Conservation (phyloP, 1,139 yeast species). For the Yamadazyma songkhlaensis region DNA sequence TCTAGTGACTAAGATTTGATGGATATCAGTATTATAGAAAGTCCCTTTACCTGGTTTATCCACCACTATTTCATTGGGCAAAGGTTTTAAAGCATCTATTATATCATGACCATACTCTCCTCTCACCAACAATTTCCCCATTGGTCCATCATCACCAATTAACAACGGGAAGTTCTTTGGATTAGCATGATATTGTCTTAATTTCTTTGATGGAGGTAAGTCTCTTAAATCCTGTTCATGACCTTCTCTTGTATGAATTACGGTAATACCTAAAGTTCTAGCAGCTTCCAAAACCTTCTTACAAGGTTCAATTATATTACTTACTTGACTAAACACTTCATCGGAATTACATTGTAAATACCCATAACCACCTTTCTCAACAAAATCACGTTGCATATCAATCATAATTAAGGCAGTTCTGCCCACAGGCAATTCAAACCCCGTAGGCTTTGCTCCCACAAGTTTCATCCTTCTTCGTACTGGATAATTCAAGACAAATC, state of each 20-base stretch:
- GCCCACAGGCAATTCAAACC: constrained; percentile 9
- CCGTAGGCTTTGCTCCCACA: constrained; percentile 6
- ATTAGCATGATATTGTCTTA: constrained; percentile 10
- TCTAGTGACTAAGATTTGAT: constrained; percentile 13
- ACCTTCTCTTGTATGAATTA: constrained; percentile 15
- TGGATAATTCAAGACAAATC: neutral
- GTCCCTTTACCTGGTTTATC: constrained; percentile 16
- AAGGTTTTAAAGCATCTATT: constrained; percentile 10
- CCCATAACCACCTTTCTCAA: constrained; percentile 15
- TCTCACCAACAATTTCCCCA: constrained; percentile 13
- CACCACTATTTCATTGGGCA: constrained; percentile 10
- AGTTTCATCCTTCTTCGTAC: constrained; percentile 1
- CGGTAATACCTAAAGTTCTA: constrained; percentile 11
- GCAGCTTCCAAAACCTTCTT: constrained; percentile 10
- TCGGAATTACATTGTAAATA: constrained; percentile 12
- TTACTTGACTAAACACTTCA: constrained; percentile 8
- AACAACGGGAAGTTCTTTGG: constrained; percentile 11
- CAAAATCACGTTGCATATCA: constrained; percentile 15
- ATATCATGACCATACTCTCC: constrained; percentile 14
- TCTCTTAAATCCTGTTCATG: constrained; percentile 13
- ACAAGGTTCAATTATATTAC: constrained; percentile 13
- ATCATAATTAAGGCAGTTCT: constrained; percentile 14
- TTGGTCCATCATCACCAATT: constrained; percentile 16
- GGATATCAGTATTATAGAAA: constrained; percentile 13
- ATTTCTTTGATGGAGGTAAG: constrained; percentile 11